These are phyloP conservation scores for Chytriomyces sp. DNA, from an alignment of 192 early-diverging fungal species.

Conservation along the genomic window DNA sequence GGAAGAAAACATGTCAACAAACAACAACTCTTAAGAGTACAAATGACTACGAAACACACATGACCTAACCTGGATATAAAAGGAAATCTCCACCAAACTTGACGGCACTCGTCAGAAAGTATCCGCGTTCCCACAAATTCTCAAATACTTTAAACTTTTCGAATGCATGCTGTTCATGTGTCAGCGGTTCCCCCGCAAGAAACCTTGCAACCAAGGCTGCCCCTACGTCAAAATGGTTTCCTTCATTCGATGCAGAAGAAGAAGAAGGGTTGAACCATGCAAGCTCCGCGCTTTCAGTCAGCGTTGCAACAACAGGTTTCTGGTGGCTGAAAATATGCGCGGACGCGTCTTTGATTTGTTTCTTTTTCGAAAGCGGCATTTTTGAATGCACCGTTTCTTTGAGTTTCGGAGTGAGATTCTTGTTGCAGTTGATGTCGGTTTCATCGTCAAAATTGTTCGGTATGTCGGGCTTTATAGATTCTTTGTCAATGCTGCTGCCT, in stretches of 20 bases:
- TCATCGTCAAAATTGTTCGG: background rate
- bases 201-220: too few relatives aligned
- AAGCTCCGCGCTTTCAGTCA: background rate
- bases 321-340: background rate
- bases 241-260: background rate
- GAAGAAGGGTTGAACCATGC: background rate
- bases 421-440: background rate
- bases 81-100: constrained; percentile 91
- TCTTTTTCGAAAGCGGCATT: background rate
- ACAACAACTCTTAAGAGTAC: background rate
- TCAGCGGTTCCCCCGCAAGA: too few relatives aligned
- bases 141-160: constrained; percentile 61
- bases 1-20: constrained; percentile 61
- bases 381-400: background rate
- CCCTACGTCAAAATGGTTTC: background rate
- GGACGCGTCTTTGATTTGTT: background rate
- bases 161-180: constrained; percentile 29
- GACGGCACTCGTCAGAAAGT: constrained; percentile 71
- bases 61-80: constrained; percentile 65
- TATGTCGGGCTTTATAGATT: background rate
- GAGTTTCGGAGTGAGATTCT: background rate
- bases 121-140: constrained; percentile 67
- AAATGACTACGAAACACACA: background rate
- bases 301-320: background rate
- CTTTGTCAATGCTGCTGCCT: background rate